A percentile compares a stretch with the other conserved stretches of the same genome.
These are phyloP conservation scores for Boletus eberwhitei DNA, from an alignment of 768 basidiomycete genomes.

Conservation along the genomic window DNA sequence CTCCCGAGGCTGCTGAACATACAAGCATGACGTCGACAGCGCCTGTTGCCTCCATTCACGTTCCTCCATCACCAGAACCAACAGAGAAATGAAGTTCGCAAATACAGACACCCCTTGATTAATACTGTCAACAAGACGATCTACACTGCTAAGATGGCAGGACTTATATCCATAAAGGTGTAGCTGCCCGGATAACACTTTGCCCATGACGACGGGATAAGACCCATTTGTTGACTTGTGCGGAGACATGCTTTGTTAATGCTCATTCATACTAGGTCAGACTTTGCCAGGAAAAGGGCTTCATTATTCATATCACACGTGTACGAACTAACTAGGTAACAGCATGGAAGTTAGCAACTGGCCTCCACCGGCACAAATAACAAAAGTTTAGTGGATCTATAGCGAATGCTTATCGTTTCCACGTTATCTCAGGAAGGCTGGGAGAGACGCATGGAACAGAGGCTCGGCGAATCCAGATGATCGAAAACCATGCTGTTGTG, in stretches of 20 bases:
- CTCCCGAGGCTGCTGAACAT: not conserved
- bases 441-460: not conserved
- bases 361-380: not conserved
- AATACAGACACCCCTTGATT: not conserved
- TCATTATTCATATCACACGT: not conserved
- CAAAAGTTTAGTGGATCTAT: not conserved
- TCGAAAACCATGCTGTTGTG: not conserved
- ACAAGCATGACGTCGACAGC: not conserved
- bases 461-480: not conserved
- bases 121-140: not conserved
- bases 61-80: not conserved
- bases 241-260: not conserved
- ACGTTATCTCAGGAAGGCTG: not conserved
- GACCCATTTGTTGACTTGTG: not conserved
- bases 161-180: not conserved
- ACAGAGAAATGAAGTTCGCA: constrained; percentile 3
- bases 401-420: not conserved
- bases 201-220: not conserved
- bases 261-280: not conserved
- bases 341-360: not conserved
- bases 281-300: not conserved
- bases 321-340: not conserved
- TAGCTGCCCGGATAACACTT: not conserved
- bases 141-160: not conserved
- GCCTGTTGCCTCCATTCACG: not conserved